Evolutionary conservation across 331 rosid genomes (phyloP).

Genomic region (Pyrus hybrid): DNA sequence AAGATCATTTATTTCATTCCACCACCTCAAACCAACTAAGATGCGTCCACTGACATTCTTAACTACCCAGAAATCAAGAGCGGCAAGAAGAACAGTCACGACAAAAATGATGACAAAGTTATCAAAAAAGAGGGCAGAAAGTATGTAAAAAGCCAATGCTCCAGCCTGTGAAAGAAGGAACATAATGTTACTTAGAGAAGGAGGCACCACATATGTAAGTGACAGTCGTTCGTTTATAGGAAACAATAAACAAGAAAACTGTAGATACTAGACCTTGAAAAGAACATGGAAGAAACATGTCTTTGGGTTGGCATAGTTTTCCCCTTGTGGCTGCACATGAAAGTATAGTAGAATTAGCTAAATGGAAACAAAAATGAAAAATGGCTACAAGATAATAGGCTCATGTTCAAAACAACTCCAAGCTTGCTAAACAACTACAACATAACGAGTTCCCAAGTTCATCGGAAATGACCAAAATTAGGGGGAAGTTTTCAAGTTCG

Average conservation of each 20-base stretch:
- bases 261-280: conserved; percentile 57
- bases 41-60: conserved; percentile 96
- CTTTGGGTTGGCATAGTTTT: conserved; percentile 84
- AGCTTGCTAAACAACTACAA: neutral
- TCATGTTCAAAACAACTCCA: neutral
- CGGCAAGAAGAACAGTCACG: conserved; percentile 89
- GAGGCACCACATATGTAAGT: neutral
- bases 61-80: conserved; percentile 96
- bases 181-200: neutral
- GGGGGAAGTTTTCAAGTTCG: neutral
- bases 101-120: conserved; percentile 91
- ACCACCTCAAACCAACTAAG: conserved; percentile 96
- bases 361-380: neutral
- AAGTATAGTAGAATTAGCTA: conserved; percentile 9
- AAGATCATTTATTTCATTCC: conserved; percentile 92
- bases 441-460: neutral
- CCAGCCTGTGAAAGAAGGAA: conserved; percentile 49
- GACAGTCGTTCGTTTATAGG: neutral
- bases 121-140: conserved; percentile 68
- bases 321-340: conserved; percentile 60
- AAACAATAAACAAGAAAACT: neutral
- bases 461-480: neutral
- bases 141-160: conserved; percentile 90
- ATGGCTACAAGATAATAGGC: neutral
- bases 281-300: conserved; percentile 89